Evolutionary conservation across 371 early-diverging fungal genomes (phyloP).

Genomic region (Lichtheimia hyalospora): DNA sequence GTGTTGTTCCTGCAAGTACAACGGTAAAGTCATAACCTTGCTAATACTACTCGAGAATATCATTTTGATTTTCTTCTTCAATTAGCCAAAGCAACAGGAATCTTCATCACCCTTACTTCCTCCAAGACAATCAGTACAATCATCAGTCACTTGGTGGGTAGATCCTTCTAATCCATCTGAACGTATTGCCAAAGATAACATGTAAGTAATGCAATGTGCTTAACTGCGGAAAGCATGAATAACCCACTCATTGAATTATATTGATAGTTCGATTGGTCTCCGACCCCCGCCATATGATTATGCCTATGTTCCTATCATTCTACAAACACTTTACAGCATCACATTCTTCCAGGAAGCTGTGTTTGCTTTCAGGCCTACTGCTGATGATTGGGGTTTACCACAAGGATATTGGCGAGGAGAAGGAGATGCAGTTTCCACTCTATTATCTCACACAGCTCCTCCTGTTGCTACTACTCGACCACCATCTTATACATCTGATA

Average conservation of each 20-base stretch:
- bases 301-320: constrained; percentile 31
- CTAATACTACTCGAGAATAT: no score
- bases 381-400: constrained; percentile 31
- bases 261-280: constrained; percentile 37
- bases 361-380: constrained; percentile 30
- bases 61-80: no score
- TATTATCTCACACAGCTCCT: neutral
- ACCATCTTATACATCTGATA: neutral
- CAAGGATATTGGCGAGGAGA: constrained; percentile 40
- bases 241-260: no score
- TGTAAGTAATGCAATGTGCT: constrained; percentile 18
- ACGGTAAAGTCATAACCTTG: neutral
- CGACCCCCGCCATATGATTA: constrained; percentile 42
- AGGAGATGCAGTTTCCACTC: constrained; percentile 29
- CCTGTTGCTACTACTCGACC: constrained; percentile 8
- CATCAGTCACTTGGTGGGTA: constrained; percentile 42
- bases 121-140: neutral
- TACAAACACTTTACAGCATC: constrained; percentile 44
- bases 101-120: no score
- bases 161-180: constrained; percentile 42
- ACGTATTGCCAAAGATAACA: constrained; percentile 15
- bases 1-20: constrained; percentile 29
- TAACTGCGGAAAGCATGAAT: no score
- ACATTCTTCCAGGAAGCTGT: constrained; percentile 32
- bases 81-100: no score